phyloP scores from a whole-genome alignment of 2,329 filamentous ascomycete genomes.

The Diaporthe sp. region DNA sequence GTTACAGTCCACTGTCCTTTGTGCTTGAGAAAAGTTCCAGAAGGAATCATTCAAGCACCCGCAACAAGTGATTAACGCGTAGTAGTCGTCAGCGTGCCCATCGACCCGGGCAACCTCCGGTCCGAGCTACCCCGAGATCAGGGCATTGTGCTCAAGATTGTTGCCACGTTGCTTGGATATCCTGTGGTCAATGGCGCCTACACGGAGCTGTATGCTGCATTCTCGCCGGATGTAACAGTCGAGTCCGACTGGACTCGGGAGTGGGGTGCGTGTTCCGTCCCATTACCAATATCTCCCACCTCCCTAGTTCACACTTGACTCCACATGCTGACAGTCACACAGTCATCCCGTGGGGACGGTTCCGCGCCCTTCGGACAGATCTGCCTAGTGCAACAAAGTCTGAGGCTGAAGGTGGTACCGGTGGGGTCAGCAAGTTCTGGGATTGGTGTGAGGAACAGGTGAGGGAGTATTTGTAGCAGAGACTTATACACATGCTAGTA shows the following conservation, averaged over 20 bases:
- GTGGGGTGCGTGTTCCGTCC: slow-evolving; percentile 37
- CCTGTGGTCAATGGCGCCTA: slow-evolving; percentile 46
- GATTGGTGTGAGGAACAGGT: neutral
- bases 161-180: slow-evolving; percentile 30
- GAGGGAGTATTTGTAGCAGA: neutral
- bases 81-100: slow-evolving; percentile 39
- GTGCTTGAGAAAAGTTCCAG: neutral
- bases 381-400: neutral
- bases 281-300: neutral
- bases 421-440: neutral
- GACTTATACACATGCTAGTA: neutral
- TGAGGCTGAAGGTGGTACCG: neutral
- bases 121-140: slow-evolving; percentile 34
- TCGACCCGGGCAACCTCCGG: slow-evolving; percentile 43
- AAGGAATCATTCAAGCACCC: no score
- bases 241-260: slow-evolving; percentile 39
- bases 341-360: neutral
- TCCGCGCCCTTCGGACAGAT: neutral
- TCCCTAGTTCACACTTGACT: neutral
- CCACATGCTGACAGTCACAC: neutral
- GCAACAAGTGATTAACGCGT: neutral
- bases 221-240: slow-evolving; percentile 47
- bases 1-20: neutral
- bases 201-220: slow-evolving; percentile 51
- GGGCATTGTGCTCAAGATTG: neutral